Percentiles rank a stretch among this genome's conserved stretches.
Evolutionary conservation across 2,329 filamentous ascomycete genomes (phyloP).

Genomic region (Bretziella fagacearum): DNA sequence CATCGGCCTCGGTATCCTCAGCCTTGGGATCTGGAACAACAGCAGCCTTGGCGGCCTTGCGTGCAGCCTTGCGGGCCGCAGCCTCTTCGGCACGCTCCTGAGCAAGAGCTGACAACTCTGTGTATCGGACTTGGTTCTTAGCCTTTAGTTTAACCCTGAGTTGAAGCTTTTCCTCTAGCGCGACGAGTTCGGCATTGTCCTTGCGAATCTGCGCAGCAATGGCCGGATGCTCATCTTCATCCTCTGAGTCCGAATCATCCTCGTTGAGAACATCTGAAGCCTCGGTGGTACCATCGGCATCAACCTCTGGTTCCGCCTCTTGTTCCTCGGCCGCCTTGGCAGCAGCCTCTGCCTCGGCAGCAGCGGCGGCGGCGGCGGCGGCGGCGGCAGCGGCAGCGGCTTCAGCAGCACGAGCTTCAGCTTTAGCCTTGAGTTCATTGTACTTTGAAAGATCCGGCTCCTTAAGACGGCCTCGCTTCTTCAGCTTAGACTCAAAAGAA

Average conservation of each 20-base stretch:
- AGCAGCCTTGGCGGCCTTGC: conserved; percentile 19
- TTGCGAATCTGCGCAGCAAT: conserved; percentile 5
- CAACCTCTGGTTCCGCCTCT: conserved; percentile 1
- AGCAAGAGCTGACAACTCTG: conserved; percentile 7
- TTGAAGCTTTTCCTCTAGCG: conserved; percentile 9
- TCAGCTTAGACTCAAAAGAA: conserved; percentile 5
- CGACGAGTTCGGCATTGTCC: conserved; percentile 5
- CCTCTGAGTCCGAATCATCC: conserved; percentile 6
- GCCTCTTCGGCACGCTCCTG: conserved; percentile 5
- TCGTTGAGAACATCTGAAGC: not conserved
- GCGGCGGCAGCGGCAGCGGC: not conserved
- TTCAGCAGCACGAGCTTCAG: not conserved
- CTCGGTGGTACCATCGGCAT: not conserved
- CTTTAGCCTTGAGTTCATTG: conserved; percentile 5
- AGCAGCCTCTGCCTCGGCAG: not conserved
- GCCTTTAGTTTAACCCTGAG: conserved; percentile 3
- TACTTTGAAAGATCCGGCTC: conserved; percentile 6
- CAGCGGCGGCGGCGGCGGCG: not conserved
- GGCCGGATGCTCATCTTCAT: conserved; percentile 1
- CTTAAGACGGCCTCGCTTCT: not conserved
- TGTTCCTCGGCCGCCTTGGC: not conserved
- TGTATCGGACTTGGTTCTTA: conserved; percentile 8
- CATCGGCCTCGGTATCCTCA: conserved; percentile 1
- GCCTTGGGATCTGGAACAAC: not conserved
- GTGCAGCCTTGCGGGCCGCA: conserved; percentile 22